A percentile compares a stretch with the other conserved stretches of the same genome.
phyloP scores from a whole-genome alignment of 768 basidiomycete species.

The Cyclocybe cylindracea region DNA sequence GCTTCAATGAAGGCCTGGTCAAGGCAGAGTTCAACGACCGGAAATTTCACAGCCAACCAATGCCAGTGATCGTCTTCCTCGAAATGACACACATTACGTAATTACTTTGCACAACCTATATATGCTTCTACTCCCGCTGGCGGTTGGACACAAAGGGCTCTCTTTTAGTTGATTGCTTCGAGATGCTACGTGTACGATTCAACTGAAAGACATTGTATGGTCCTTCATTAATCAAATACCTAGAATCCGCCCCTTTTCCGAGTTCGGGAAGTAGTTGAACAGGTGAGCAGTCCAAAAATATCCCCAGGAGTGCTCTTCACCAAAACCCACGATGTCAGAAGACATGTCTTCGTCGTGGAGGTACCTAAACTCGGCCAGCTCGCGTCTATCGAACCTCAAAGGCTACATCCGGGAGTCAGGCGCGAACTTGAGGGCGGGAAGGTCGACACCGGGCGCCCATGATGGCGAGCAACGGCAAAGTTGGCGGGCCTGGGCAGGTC shows the following conservation, averaged over 20 bases:
- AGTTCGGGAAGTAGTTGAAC: neutral
- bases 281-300: slow-evolving; percentile 18
- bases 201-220: no score
- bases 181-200: no score
- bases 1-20: no score
- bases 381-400: slow-evolving; percentile 42
- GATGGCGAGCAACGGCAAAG: slow-evolving; percentile 31
- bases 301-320: slow-evolving; percentile 10
- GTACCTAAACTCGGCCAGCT: slow-evolving; percentile 30
- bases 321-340: slow-evolving; percentile 32
- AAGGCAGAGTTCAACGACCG: no score
- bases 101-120: no score
- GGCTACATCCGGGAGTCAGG: slow-evolving; percentile 49
- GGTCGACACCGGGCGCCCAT: slow-evolving; percentile 12
- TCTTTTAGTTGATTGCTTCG: no score
- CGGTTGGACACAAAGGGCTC: no score
- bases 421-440: slow-evolving; percentile 19
- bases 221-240: no score
- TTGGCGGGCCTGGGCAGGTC: slow-evolving; percentile 67
- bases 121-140: no score
- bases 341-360: slow-evolving; percentile 37
- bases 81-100: no score
- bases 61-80: no score
- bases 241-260: neutral
- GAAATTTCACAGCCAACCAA: no score